Percentiles rank a stretch among this genome's conserved stretches.
Evolutionary conservation across 805 yeast genomes (phyloP).

Genomic region (Dipodascus albidus): DNA sequence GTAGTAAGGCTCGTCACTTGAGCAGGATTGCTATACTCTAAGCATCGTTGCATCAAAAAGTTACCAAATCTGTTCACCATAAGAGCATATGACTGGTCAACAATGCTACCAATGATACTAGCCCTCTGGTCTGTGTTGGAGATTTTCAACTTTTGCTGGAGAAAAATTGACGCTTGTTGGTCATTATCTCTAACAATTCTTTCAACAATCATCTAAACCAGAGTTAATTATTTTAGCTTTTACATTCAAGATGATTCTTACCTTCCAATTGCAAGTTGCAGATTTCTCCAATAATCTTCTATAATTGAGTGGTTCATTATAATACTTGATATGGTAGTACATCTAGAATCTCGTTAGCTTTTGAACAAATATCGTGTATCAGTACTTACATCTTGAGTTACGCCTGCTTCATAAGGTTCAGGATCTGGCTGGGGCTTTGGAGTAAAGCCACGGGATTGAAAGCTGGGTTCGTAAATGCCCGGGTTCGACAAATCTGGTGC

Average conservation of each 20-base stretch:
- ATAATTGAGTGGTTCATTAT: constrained; percentile 21
- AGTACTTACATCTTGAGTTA: not conserved
- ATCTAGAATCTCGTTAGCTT: constrained; percentile 2
- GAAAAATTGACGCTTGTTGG: constrained; percentile 31
- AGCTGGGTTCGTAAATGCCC: not conserved
- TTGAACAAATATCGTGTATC: not conserved
- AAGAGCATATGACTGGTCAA: constrained; percentile 20
- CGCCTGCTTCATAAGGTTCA: not conserved
- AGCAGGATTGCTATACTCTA: constrained; percentile 25
- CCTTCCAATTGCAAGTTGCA: constrained; percentile 22
- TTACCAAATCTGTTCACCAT: constrained; percentile 33
- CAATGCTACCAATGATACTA: constrained; percentile 22
- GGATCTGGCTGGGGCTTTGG: not conserved
- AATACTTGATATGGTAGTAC: constrained; percentile 9
- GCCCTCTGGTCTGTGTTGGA: constrained; percentile 22
- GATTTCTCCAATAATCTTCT: constrained; percentile 21
- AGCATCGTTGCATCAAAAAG: constrained; percentile 30
- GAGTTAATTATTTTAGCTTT: too few species aligned
- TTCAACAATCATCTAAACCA: constrained; percentile 18
- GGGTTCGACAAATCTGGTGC: not conserved
- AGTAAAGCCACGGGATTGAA: not conserved
- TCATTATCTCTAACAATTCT: constrained; percentile 26
- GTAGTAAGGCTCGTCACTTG: constrained; percentile 18
- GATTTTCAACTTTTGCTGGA: constrained; percentile 29
- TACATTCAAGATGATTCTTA: not conserved